Conservation (phyloP, 2,329 filamentous ascomycete species). For the Penicillium fuscoglaucum region DNA sequence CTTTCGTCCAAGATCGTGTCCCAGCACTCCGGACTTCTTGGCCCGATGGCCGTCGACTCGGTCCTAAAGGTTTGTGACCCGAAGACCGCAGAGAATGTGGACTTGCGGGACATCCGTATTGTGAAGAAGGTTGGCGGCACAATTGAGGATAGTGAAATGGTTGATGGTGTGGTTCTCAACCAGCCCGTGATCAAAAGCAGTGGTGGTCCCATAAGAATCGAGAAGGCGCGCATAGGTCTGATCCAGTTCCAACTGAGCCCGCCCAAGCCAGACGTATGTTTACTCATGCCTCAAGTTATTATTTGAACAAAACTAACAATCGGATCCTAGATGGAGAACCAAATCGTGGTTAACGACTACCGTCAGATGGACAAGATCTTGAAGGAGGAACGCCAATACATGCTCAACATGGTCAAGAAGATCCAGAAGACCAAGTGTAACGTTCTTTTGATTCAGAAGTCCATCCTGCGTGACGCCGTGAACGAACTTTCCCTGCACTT, state of each 20-base stretch:
- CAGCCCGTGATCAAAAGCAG: constrained; percentile 93
- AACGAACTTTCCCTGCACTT: constrained; percentile 98
- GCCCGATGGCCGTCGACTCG: constrained; percentile 97
- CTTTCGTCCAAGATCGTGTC: constrained; percentile 98
- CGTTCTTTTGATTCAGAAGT: constrained; percentile 96
- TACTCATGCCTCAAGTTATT: background rate
- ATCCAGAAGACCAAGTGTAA: constrained; percentile 99
- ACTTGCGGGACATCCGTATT: constrained; percentile 93
- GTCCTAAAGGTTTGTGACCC: constrained; percentile 94
- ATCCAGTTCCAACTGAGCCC: constrained; percentile 99
- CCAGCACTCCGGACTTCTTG: constrained; percentile 90
- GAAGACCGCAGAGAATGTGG: constrained; percentile 93
- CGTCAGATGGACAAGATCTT: constrained; percentile 99
- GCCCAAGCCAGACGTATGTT: constrained; percentile 86
- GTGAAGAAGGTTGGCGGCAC: constrained; percentile 97
- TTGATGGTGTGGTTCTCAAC: constrained; percentile 89
- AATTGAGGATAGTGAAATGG: constrained; percentile 96
- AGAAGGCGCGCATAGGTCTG: constrained; percentile 94
- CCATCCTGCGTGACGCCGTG: constrained; percentile 93
- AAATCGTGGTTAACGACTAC: constrained; percentile 98
- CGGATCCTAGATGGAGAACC: constrained; percentile 84
- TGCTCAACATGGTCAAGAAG: constrained; percentile 99
- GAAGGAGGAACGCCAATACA: constrained; percentile 97
- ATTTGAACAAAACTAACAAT: constrained; percentile 19
- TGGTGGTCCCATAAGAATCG: constrained; percentile 85